phyloP scores from a whole-genome alignment of 2,329 filamentous ascomycete species.

The Ceratocystis albifundus region DNA sequence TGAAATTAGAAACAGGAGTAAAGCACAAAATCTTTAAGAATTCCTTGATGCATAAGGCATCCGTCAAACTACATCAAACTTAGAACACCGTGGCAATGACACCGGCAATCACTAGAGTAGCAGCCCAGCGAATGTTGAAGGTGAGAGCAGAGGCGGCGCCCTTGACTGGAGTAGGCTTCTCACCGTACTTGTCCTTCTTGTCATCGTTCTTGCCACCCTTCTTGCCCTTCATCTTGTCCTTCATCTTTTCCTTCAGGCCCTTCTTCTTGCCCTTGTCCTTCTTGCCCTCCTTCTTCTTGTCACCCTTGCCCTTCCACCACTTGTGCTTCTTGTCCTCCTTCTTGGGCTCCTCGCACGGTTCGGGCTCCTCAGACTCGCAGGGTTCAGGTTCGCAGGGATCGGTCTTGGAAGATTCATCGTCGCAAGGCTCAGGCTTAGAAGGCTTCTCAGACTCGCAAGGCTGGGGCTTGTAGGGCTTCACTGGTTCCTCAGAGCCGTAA shows the following conservation, averaged over 20 bases:
- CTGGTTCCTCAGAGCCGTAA: conserved; percentile 8
- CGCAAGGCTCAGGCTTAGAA: conserved; percentile 15
- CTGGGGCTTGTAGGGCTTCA: conserved; percentile 10
- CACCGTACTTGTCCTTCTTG: conserved; percentile 21
- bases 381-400: conserved; percentile 9
- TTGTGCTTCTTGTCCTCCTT: conserved; percentile 24
- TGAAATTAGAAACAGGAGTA: conserved; percentile 13
- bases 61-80: conserved; percentile 13
- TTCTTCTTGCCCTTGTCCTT: conserved; percentile 20
- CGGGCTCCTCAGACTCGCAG: conserved; percentile 14
- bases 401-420: not conserved
- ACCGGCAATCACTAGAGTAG: conserved; percentile 20
- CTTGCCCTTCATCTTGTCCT: conserved; percentile 22
- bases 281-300: conserved; percentile 21
- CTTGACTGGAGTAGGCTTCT: conserved; percentile 20
- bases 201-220: conserved; percentile 20
- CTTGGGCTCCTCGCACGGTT: conserved; percentile 15
- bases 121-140: conserved; percentile 20
- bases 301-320: conserved; percentile 23
- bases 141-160: conserved; percentile 17
- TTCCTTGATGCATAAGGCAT: conserved; percentile 9
- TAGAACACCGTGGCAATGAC: conserved; percentile 21
- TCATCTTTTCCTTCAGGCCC: conserved; percentile 17
- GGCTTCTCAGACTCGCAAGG: conserved; percentile 14
- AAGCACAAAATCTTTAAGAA: conserved; percentile 13